Evolutionary conservation across 306 rosid species (phyloP), one percentile per base, ranked within the genome.

Genomic region (Trifolium repens): DNA sequence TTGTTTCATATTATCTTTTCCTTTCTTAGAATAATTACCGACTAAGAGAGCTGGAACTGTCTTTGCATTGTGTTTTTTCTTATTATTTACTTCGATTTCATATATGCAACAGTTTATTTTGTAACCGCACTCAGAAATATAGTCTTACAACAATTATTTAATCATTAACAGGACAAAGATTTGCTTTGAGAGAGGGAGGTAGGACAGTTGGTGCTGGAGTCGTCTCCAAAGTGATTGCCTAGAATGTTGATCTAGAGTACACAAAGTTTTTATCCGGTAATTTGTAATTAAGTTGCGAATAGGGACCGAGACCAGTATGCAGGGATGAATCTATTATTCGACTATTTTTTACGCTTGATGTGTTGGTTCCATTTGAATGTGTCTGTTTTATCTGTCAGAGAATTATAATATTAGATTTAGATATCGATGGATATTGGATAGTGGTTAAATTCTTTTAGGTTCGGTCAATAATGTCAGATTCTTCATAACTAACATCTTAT

Each of bases 181-280:
- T 93, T 89, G 94, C 94, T 30, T 82, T 91, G 70, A 87, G 98
- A 76, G 98, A 93, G 76, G 93, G 97, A 78, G 97, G 98, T 52
- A 86, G 94, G 81, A 93, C 97, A 12, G 97, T 93, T 47, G 97
- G 97, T 67, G 94, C 96, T 7, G 97, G 98, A 75, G 97, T 91
- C 30, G 96, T 93, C 74, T 89, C 96, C 15, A 93, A 93, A 91
- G 88, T 91, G 77, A 76, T 93, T 75, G 49, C 78, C 84, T 83
- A 88, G 87, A 84, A 60, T 68, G 50, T 58, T 71, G 26, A 43
- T 14, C 32, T 65, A 11, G 47, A 66, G 13, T 73, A 72, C 62
- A 68, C 68, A 46, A 73, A 4, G 4, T 49, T 19, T 75, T 22
- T 69, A 59, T 49, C 39, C 10, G 8, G 53, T 64, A 39, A 64